These are phyloP conservation scores for Trichophyton verrucosum DNA, from an alignment of 2,329 filamentous ascomycete species.

Conservation along the genomic window DNA sequence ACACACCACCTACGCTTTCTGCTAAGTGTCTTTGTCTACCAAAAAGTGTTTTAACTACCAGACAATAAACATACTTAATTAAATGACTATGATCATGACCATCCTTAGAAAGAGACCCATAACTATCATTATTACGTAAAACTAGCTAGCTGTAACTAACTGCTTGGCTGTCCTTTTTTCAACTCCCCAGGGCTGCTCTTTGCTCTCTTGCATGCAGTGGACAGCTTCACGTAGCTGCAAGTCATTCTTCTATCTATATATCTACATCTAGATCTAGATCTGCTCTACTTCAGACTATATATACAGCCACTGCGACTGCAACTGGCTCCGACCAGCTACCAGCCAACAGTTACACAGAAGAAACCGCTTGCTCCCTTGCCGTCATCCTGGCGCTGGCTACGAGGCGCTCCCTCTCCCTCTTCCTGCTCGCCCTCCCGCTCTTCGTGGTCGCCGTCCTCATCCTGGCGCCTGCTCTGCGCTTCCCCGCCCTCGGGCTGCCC, in stretches of 20 bases:
- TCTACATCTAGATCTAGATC: too few species aligned
- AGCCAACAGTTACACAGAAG: neutral
- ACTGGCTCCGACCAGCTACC: too few species aligned
- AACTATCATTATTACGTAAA: neutral
- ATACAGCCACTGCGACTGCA: too few species aligned
- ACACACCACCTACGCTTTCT: neutral
- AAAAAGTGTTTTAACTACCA: neutral
- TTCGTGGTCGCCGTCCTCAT: conserved; percentile 30
- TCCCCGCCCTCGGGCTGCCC: conserved; percentile 27
- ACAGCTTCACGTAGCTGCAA: too few species aligned
- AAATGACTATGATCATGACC: neutral
- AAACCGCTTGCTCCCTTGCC: too few species aligned
- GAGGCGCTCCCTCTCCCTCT: conserved; percentile 1
- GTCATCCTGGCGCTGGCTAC: conserved; percentile 6
- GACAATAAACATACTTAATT: neutral
- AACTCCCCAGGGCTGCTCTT: too few species aligned
- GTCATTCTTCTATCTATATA: too few species aligned
- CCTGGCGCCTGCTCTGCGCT: conserved; percentile 36
- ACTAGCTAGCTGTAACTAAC: too few species aligned
- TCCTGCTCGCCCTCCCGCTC: conserved; percentile 17
- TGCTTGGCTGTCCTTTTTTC: too few species aligned
- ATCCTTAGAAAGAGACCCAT: neutral
- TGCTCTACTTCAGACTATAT: too few species aligned
- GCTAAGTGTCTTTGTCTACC: conserved; percentile 14
- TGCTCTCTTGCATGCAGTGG: too few species aligned